Conservation (phyloP, 2,329 filamentous ascomycete species). For the Alternaria conjuncta region DNA sequence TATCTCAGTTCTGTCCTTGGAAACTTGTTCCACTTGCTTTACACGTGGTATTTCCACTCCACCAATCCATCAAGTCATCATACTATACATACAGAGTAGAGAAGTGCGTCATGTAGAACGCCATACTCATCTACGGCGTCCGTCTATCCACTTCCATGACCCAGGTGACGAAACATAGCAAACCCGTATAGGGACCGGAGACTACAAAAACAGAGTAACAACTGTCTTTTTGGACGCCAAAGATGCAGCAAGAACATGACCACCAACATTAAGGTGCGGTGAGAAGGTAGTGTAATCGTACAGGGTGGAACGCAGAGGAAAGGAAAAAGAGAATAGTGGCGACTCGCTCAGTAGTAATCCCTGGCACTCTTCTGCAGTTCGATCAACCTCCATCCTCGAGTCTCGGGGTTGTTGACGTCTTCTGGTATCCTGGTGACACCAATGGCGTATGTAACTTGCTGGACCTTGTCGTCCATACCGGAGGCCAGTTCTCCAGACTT, state of each 20-base stretch:
- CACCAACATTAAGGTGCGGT: conserved; percentile 22
- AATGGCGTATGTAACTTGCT: conserved; percentile 97
- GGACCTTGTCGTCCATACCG: conserved; percentile 98
- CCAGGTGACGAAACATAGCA: conserved; percentile 17
- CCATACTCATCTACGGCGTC: conserved; percentile 13
- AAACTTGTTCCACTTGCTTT: conserved; percentile 2
- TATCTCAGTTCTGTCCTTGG: background rate
- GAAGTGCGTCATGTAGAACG: conserved; percentile 30
- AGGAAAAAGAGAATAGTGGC: background rate
- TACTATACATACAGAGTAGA: conserved; percentile 37
- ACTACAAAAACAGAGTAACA: conserved; percentile 9
- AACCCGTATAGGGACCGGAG: background rate
- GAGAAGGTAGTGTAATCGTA: conserved; percentile 24
- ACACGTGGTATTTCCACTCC: conserved; percentile 6
- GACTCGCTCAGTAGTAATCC: conserved; percentile 73
- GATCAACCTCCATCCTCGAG: conserved; percentile 94
- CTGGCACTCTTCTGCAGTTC: conserved; percentile 98
- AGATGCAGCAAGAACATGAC: conserved; percentile 32
- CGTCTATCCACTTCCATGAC: conserved; percentile 24
- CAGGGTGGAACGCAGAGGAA: conserved; percentile 8
- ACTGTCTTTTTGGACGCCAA: conserved; percentile 41
- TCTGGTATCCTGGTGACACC: conserved; percentile 92
- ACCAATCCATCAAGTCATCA: conserved; percentile 12
- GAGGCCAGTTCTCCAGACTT: conserved; percentile 90
- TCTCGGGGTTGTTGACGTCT: conserved; percentile 96